Evolutionary conservation across 495 filamentous ascomycete genomes (phyloP).

Genomic region (Elasticomyces elasticus): DNA sequence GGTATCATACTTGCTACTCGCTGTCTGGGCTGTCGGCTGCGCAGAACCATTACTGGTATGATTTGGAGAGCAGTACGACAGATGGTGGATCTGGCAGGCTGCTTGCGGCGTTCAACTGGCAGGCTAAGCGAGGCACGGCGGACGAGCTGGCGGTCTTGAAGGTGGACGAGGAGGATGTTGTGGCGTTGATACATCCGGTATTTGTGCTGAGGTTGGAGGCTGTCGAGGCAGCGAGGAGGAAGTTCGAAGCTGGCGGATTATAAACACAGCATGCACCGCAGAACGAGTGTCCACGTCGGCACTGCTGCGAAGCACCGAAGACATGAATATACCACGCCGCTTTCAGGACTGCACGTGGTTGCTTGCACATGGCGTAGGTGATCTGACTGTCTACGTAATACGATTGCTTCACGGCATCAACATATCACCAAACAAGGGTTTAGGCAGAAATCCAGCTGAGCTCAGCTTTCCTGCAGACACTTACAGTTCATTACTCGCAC

Average conservation of each 20-base stretch:
- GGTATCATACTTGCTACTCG: constrained; percentile 87
- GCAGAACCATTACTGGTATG: constrained; percentile 64
- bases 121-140: constrained; percentile 26
- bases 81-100: constrained; percentile 25
- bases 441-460: no score
- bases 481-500: no score
- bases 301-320: no score
- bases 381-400: no score
- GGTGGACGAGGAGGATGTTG: constrained; percentile 41
- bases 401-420: no score
- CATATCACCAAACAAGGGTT: no score
- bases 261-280: no score
- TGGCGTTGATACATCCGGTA: constrained; percentile 63
- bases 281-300: no score
- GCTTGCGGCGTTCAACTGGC: constrained; percentile 57
- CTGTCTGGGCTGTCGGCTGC: constrained; percentile 74
- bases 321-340: no score
- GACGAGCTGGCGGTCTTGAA: constrained; percentile 37
- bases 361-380: no score
- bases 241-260: constrained; percentile 47
- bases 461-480: no score
- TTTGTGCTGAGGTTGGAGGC: constrained; percentile 69
- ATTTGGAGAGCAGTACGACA: constrained; percentile 19
- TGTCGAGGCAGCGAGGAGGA: constrained; percentile 52
- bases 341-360: no score